These are phyloP conservation scores for Lomentospora prolificans DNA, from an alignment of 2,329 filamentous ascomycete species.

Conservation along the genomic window DNA sequence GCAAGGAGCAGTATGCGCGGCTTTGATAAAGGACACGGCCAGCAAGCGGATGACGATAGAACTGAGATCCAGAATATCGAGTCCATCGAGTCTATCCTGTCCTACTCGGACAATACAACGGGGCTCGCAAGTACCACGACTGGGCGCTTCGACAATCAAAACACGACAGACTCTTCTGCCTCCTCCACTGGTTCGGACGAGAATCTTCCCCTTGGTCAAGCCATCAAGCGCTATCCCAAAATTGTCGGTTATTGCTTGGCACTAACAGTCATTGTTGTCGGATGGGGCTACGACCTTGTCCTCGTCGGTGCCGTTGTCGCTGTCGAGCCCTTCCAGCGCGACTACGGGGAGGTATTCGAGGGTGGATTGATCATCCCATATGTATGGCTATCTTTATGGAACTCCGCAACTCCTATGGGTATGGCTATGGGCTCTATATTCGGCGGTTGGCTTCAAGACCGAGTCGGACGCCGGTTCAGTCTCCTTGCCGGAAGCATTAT, in stretches of 20 bases:
- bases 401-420: conserved; percentile 15
- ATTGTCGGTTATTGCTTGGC: conserved; percentile 17
- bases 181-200: not conserved
- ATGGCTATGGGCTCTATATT: conserved; percentile 16
- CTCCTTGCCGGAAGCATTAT: conserved; percentile 17
- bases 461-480: conserved; percentile 16
- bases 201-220: conserved; percentile 17
- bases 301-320: conserved; percentile 19
- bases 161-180: not conserved
- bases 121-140: not conserved
- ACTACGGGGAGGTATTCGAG: conserved; percentile 18
- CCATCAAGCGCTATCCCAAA: conserved; percentile 18
- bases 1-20: no score
- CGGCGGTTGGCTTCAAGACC: conserved; percentile 20
- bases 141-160: not conserved
- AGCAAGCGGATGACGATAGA: no score
- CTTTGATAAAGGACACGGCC: no score
- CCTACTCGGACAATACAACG: not conserved
- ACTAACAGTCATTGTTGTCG: conserved; percentile 18
- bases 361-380: conserved; percentile 17
- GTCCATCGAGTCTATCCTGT: not conserved
- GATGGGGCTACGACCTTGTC: conserved; percentile 21
- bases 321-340: conserved; percentile 19
- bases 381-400: conserved; percentile 20
- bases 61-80: not conserved